A percentile compares a stretch with the other conserved stretches of the same genome.
phyloP scores from a whole-genome alignment of 2,329 filamentous ascomycete genomes.

The Colletotrichum tanaceti region DNA sequence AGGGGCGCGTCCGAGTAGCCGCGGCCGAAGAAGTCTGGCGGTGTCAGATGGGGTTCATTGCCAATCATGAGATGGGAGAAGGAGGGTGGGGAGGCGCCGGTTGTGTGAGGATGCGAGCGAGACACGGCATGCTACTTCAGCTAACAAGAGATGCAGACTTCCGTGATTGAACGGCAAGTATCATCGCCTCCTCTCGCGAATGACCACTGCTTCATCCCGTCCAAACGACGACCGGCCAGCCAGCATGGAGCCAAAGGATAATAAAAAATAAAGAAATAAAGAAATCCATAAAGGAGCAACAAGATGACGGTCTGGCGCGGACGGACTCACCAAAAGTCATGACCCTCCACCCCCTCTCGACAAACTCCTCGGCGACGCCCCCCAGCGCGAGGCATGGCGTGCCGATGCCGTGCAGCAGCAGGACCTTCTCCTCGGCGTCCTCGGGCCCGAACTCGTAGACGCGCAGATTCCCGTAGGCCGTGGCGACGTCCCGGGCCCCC shows the following conservation, averaged over 20 bases:
- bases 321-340: constrained; percentile 76
- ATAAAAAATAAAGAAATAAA: neutral
- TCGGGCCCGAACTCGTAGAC: constrained; percentile 86
- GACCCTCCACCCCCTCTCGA: constrained; percentile 75
- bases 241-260: neutral
- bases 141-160: neutral
- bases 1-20: constrained; percentile 79
- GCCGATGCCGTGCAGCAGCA: constrained; percentile 84
- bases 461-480: constrained; percentile 76
- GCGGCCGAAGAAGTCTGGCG: constrained; percentile 76
- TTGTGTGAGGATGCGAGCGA: neutral
- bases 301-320: too few relatives aligned
- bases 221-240: neutral
- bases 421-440: constrained; percentile 74
- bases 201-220: neutral
- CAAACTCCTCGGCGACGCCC: constrained; percentile 73
- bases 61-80: neutral
- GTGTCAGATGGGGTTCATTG: neutral
- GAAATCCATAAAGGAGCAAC: neutral
- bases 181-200: neutral
- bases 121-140: neutral
- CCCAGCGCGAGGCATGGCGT: constrained; percentile 80
- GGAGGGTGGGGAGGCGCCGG: neutral
- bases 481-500: constrained; percentile 74
- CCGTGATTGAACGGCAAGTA: too few relatives aligned